Base-by-base conservation (phyloP, 768 basidiomycete species). In the Dacryopinax primogenitus region DNA sequence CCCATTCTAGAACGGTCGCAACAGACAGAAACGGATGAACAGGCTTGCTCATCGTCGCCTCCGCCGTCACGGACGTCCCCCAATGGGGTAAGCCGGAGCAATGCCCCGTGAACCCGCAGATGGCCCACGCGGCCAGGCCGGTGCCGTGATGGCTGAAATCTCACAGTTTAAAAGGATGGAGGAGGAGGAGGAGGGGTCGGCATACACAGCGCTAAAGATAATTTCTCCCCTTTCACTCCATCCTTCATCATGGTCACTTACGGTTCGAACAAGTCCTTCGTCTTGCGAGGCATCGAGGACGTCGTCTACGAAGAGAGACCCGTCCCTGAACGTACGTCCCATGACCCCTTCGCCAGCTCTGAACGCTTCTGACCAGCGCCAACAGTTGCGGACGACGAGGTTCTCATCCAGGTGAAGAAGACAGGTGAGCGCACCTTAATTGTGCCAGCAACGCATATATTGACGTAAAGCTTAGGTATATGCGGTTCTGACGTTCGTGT, bases 341-440 rank as follows among this genome's bases (percentile, higher is more conserved):
- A 35, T 21, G 15, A 3, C 32, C 26, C n/a, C 32, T 62, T 51
- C 33, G 1, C 45, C 58, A 15, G 33, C 32, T 63, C 34, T 16
- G 21, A n/a, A 45, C 36, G 35, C 18, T 66, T 62, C 71, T 64
- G 36, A 58, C 37, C 62, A 28, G 39, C 37, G 30, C 37, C 47
- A 21, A 47, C 35, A 88, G 87, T 88, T 67, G 78, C 81, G 21
- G 81, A 81, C 64, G 78, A 86, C 71, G 88, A 96, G 68, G 91
- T 92, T 41, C 83, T 97, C 23, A 84, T 98, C 34, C 80, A 88
- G 70, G 87, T 97, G 41, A 92, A 91, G 78, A 93, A 93, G 78
- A 95, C 93, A 18, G 92, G 90, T 86, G 66, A 66, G 81, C 70
- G n/a, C 3, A 51, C n/a, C 13, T 32, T 11, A 12, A 26, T 15